Conservation (phyloP, 208 protist genomes). For the Leishmania amazonensis region DNA sequence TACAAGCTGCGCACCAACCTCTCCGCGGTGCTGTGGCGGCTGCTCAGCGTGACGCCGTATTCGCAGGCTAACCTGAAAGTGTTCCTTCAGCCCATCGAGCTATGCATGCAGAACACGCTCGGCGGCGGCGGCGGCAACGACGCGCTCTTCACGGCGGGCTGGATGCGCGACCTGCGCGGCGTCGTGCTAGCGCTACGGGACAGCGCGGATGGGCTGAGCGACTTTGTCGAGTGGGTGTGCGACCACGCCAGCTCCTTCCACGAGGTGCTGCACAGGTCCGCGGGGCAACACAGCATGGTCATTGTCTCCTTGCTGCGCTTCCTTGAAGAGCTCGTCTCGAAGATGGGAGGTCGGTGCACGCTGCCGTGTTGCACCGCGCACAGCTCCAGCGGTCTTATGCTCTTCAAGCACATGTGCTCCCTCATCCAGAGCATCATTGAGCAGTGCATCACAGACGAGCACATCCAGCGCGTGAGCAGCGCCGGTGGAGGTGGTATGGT, state of each 20-base stretch:
- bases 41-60: constrained; percentile 38
- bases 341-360: constrained; percentile 38
- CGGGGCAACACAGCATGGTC: constrained; percentile 60
- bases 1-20: constrained; percentile 87
- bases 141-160: constrained; percentile 79
- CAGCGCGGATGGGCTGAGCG: constrained; percentile 41
- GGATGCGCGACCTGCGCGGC: constrained; percentile 83
- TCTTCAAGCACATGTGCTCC: constrained; percentile 77
- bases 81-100: constrained; percentile 68
- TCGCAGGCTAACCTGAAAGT: constrained; percentile 37
- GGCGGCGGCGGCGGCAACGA: constrained; percentile 43
- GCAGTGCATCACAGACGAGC: constrained; percentile 62
- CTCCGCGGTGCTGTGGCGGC: constrained; percentile 68
- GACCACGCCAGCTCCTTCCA: constrained; percentile 48
- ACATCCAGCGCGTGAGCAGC: constrained; percentile 41
- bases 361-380: constrained; percentile 54
- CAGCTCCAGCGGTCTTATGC: constrained; percentile 67
- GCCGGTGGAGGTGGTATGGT: constrained; percentile 26
- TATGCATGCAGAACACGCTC: constrained; percentile 72
- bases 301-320: constrained; percentile 75
- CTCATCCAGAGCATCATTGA: constrained; percentile 67
- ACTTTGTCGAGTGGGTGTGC: constrained; percentile 85
- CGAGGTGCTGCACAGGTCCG: constrained; percentile 39
- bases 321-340: constrained; percentile 62
- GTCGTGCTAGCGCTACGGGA: constrained; percentile 58